Evolutionary conservation across 2,329 filamentous ascomycete species (phyloP), one percentile per base, ranked within the genome.

Genomic region (Pleurostoma richardsiae): DNA sequence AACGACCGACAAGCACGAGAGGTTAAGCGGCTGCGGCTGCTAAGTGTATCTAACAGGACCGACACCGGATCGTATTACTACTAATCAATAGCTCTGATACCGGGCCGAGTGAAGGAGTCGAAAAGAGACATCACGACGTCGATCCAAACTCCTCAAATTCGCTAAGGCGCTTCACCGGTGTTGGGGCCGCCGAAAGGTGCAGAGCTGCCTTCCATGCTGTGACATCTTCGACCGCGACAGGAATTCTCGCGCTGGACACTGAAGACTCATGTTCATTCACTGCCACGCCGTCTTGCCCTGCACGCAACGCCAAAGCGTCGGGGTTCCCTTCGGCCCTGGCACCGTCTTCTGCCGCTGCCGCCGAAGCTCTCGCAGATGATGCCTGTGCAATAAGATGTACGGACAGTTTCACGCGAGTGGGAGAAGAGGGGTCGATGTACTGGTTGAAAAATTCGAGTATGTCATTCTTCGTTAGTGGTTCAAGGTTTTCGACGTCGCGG

Each of bases 61-160:
- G 19, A 19, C 19, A 19, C 19, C 19, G 2, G 19, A 19, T 19
- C 19, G 19, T 19, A 19, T 19, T 19, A 19, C 19, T 19, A 19
- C 19, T 19, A 19, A 19, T 19, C 19, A 2, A 19, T 19, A 19
- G 19, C 19, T 19, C 19, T 19, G 19, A 19, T 19, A 19, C 19
- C 19, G 19, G 19, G 19, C 19, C 19, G 19, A 19, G 19, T 19
- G 19, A 19, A 19, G 19, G 19, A 19, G 19, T 19, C 19, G 19
- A 19, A 19, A 19, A 2, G 19, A 19, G 19, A 19, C 19, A 19
- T 76, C 64, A 92, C 48, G 96, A 75, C 71, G 96, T 96, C 10
- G 88, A 71, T 52, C 88, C 89, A 49, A 85, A 73, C 49, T 96
- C 92, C 63, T 96, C 88, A 65, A 92, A 97, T 59, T 90, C 87